phyloP scores from a whole-genome alignment of 192 early-diverging fungal genomes.

The Neocallimastix lanati region DNA sequence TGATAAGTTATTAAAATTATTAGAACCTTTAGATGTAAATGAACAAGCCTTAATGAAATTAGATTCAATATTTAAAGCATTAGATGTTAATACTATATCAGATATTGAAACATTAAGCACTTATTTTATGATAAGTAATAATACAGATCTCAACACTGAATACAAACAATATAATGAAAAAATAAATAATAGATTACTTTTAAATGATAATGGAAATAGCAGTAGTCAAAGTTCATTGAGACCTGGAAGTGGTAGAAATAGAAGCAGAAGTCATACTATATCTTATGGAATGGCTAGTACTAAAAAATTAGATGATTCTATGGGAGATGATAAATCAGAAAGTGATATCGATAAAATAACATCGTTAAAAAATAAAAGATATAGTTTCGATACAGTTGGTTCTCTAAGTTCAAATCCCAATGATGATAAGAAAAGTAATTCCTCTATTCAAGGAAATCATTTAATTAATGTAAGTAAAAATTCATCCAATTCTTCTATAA shows the following conservation, averaged over 20 bases:
- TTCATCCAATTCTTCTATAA: neutral
- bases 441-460: too few species aligned
- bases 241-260: neutral
- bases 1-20: conserved; percentile 33
- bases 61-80: conserved; percentile 35
- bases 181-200: neutral
- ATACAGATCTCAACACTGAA: neutral
- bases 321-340: too few species aligned
- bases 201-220: neutral
- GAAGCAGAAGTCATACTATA: neutral
- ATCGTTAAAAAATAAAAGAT: too few species aligned
- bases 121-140: conserved; percentile 11
- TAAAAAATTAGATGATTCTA: neutral
- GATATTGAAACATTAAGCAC: conserved; percentile 25
- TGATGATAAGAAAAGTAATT: too few species aligned
- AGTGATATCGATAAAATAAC: too few species aligned
- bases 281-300: neutral
- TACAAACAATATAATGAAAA: neutral
- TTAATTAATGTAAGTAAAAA: neutral
- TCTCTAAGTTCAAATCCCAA: too few species aligned
- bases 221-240: neutral
- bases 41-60: conserved; percentile 34
- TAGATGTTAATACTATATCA: conserved; percentile 26
- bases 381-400: too few species aligned
- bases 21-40: conserved; percentile 22